Evolutionary conservation across 257 asterid species (phyloP).

Genomic region (Craterostigma plantagineum): DNA sequence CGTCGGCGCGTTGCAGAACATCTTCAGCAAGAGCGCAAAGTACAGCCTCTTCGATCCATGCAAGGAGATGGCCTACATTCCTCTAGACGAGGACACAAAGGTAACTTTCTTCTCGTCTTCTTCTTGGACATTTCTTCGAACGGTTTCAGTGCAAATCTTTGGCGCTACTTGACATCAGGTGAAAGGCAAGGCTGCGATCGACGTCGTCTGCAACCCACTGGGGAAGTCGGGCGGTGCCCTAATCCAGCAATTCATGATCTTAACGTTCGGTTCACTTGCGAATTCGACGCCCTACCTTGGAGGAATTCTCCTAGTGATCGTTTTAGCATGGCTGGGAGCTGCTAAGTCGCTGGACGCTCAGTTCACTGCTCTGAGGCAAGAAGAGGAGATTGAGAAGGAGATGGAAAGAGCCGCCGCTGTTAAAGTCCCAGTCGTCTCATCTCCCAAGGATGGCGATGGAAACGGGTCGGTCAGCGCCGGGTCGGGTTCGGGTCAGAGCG

Average conservation of each 20-base stretch:
- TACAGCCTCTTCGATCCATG: slow-evolving; percentile 97
- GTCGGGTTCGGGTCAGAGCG: slow-evolving; percentile 15
- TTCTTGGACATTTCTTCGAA: no score
- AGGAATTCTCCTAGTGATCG: slow-evolving; percentile 69
- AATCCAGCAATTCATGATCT: slow-evolving; percentile 90
- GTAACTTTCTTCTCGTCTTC: no score
- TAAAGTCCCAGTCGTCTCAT: slow-evolving; percentile 39
- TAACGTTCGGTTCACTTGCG: slow-evolving; percentile 83
- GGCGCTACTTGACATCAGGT: slow-evolving; percentile 22
- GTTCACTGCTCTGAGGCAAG: slow-evolving; percentile 65
- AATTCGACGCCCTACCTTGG: slow-evolving; percentile 96
- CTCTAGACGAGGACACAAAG: slow-evolving; percentile 97
- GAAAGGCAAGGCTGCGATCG: slow-evolving; percentile 96
- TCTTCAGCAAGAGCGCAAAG: slow-evolving; percentile 93
- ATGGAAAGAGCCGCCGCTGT: slow-evolving; percentile 67
- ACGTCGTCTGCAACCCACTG: slow-evolving; percentile 87
- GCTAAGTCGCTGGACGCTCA: slow-evolving; percentile 77
- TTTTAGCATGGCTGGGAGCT: slow-evolving; percentile 79
- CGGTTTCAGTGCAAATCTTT: no score
- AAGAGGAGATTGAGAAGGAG: slow-evolving; percentile 91
- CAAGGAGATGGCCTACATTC: slow-evolving; percentile 99
- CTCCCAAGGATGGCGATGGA: slow-evolving; percentile 24
- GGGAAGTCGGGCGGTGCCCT: slow-evolving; percentile 97
- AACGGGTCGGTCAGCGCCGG: slow-evolving; percentile 22
- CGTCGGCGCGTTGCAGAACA: slow-evolving; percentile 95